Percentiles rank a stretch among this genome's conserved stretches.
Evolutionary conservation across 768 basidiomycete species (phyloP).

Genomic region (Lactarius evosmus): DNA sequence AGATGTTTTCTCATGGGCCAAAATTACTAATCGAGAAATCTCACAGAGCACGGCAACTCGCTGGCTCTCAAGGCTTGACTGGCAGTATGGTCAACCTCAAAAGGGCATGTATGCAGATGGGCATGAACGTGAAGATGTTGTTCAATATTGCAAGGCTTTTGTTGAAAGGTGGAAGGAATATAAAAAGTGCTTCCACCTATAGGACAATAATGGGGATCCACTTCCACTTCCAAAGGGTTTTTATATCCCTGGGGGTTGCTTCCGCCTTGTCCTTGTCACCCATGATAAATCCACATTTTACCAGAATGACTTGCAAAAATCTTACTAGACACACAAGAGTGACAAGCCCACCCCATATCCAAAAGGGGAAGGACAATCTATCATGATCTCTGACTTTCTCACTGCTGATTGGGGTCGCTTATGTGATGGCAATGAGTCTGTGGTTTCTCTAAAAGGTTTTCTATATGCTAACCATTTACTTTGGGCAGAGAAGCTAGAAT

Average conservation of each 20-base stretch:
- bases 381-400: slow-evolving; percentile 31
- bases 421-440: slow-evolving; percentile 27
- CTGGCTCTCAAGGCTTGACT: slow-evolving; percentile 41
- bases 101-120: too few species aligned
- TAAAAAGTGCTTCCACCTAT: slow-evolving; percentile 18
- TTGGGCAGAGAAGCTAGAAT: slow-evolving; percentile 34
- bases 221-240: too few species aligned
- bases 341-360: too few species aligned
- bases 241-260: too few species aligned
- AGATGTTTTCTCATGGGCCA: slow-evolving; percentile 37
- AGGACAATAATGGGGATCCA: too few species aligned
- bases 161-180: slow-evolving; percentile 29
- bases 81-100: slow-evolving; percentile 31
- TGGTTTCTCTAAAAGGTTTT: slow-evolving; percentile 19
- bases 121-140: slow-evolving; percentile 40
- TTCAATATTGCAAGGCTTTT: slow-evolving; percentile 35
- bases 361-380: slow-evolving; percentile 35
- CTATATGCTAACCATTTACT: too few species aligned
- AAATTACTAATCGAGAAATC: slow-evolving; percentile 33
- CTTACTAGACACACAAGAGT: too few species aligned
- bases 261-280: too few species aligned
- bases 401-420: slow-evolving; percentile 36
- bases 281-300: too few species aligned
- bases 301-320: too few species aligned
- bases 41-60: slow-evolving; percentile 37